Evolutionary conservation across 2,329 filamentous ascomycete species (phyloP).

Genomic region (Curvularia sp.): DNA sequence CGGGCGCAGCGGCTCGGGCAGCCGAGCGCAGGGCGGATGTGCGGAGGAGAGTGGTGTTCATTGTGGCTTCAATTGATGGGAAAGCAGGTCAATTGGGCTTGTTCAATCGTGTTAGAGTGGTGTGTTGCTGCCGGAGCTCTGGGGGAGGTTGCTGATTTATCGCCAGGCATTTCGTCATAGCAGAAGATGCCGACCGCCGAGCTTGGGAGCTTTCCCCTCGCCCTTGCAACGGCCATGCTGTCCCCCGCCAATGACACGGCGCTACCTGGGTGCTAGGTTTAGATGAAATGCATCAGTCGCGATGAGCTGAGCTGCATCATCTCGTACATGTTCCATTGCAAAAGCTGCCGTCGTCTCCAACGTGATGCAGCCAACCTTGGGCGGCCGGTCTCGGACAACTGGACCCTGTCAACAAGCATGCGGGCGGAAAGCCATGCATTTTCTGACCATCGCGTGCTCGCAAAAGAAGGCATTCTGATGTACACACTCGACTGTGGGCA

Average conservation of each 20-base stretch:
- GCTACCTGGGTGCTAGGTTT: not conserved
- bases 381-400: conserved; percentile 22
- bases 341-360: not conserved
- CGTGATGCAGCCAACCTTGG: conserved; percentile 22
- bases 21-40: conserved; percentile 73
- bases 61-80: conserved; percentile 53
- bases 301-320: not conserved
- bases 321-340: not conserved
- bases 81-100: conserved; percentile 31
- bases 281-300: not conserved
- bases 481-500: not conserved
- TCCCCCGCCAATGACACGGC: conserved; percentile 24
- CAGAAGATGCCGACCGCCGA: conserved; percentile 26
- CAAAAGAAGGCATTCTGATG: not conserved
- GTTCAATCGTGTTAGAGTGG: conserved; percentile 9
- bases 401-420: conserved; percentile 13
- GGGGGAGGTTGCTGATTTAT: conserved; percentile 25
- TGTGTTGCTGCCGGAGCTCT: conserved; percentile 10
- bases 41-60: conserved; percentile 80
- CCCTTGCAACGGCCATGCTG: conserved; percentile 9
- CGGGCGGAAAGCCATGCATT: conserved; percentile 21
- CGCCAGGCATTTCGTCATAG: conserved; percentile 39
- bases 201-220: conserved; percentile 25
- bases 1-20: conserved; percentile 71
- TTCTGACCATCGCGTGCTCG: conserved; percentile 30